Evolutionary conservation across 257 asterid genomes (phyloP), one percentile per base, ranked within the genome.

Genomic region (Cynanchum wilfordii): DNA sequence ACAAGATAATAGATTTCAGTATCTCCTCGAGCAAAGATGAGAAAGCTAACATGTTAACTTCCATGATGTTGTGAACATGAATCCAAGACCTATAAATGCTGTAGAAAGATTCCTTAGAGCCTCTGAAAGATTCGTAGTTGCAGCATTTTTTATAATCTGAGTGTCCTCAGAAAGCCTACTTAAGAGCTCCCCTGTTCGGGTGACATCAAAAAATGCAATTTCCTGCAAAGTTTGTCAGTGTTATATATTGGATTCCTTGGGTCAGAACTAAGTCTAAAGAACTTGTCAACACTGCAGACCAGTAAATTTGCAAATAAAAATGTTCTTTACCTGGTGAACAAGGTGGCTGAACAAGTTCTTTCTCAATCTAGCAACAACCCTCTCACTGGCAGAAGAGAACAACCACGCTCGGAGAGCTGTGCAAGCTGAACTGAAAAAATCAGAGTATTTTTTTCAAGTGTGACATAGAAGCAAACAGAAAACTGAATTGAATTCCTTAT

Each of bases 141-240:
- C 98, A 44, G 95, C 98, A 82, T 81, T 87, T 77, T 92, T 92
- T 66, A 92, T 92, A 72, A 92, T 86, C 80, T 92, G 97, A 13
- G 98, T 92, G 80, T 92, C 97, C 84, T 92, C 98, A 58, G 98
- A 92, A 13, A 92, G 91, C 84, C 98, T 84, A 79, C 98, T 92
- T 71, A 92, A 78, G 73, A 92, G 94, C 79, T 92, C 98, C 75
- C 98, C 98, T 16, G 98, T 92, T 42, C 98, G 92, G 68, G 97
- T 88, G 72, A 92, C 86, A 80, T 92, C 98, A 36, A 84, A 92
- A 81, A 92, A 92, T 12, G 96, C 98, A 80, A 92, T 85, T 80
- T 92, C 97, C 97, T 90, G 74, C 72, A 71, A 51, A 69, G 13
- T 16, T 47, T 45, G 15, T 13, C 44, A 30, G 24, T 13, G 13